A percentile compares a stretch with the other conserved stretches of the same genome.
These are phyloP conservation scores for Suhomyces sp. DNA, from an alignment of 805 yeast species.

Conservation along the genomic window DNA sequence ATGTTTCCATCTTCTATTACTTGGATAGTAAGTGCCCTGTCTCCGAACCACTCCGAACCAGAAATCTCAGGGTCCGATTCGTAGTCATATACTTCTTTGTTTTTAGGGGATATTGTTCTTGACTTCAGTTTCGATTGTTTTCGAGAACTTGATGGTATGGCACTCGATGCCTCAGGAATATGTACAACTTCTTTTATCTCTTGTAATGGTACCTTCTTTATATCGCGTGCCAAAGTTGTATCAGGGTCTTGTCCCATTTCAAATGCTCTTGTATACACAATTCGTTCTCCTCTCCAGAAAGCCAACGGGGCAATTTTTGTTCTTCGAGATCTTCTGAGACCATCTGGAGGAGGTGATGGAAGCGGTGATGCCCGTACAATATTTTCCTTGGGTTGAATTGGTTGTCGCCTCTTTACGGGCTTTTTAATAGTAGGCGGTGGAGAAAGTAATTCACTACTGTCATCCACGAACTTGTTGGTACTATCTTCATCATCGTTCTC, in stretches of 20 bases:
- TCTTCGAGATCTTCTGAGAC: slow-evolving; percentile 64
- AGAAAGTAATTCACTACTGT: slow-evolving; percentile 9
- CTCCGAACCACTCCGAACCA: slow-evolving; percentile 55
- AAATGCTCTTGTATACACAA: slow-evolving; percentile 50
- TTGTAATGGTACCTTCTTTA: slow-evolving; percentile 47
- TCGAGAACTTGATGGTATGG: slow-evolving; percentile 6
- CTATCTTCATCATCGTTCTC: slow-evolving; percentile 29
- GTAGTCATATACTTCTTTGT: slow-evolving; percentile 22
- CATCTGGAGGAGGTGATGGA: slow-evolving; percentile 47
- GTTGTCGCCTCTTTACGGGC: slow-evolving; percentile 14
- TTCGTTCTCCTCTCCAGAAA: slow-evolving; percentile 80
- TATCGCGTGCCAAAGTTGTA: slow-evolving; percentile 34
- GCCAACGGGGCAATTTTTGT: slow-evolving; percentile 70
- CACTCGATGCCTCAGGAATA: slow-evolving; percentile 30
- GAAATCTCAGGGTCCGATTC: slow-evolving; percentile 40
- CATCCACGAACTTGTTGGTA: slow-evolving; percentile 1
- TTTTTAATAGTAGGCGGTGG: slow-evolving; percentile 15
- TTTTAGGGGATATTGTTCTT: slow-evolving; percentile 12
- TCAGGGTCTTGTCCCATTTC: slow-evolving; percentile 44
- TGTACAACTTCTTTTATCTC: slow-evolving; percentile 61
- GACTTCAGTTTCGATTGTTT: slow-evolving; percentile 21
- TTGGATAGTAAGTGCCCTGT: slow-evolving; percentile 42
- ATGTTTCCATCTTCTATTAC: slow-evolving; percentile 51
- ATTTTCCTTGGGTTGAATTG: slow-evolving; percentile 3
- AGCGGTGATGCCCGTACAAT: slow-evolving; percentile 26